These are phyloP conservation scores for Brassica rapa DNA, from an alignment of 345 rosid species.

Conservation along the genomic window DNA sequence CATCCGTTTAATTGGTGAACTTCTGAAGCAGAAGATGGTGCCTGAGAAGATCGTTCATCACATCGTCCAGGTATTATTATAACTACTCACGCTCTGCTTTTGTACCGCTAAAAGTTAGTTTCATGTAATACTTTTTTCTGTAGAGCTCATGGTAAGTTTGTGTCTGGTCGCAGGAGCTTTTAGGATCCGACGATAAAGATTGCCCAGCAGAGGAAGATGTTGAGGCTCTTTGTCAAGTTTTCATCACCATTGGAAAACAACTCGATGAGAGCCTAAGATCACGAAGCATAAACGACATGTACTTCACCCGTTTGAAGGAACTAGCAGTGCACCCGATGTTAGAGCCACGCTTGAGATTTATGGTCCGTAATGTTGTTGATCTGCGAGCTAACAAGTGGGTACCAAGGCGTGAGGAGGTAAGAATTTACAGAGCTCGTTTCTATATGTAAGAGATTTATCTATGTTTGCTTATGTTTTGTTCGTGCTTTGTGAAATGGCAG, in stretches of 20 bases:
- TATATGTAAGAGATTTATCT: background rate
- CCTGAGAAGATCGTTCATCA: slow-evolving; percentile 93
- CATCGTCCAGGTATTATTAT: slow-evolving; percentile 64
- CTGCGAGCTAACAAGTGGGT: slow-evolving; percentile 79
- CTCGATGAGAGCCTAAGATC: slow-evolving; percentile 77
- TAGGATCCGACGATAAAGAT: slow-evolving; percentile 59
- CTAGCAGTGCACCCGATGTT: slow-evolving; percentile 63
- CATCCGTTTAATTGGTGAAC: slow-evolving; percentile 91
- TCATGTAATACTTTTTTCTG: background rate
- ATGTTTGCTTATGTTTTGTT: background rate
- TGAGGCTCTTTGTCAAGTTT: slow-evolving; percentile 87
- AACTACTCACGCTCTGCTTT: background rate
- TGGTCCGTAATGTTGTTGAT: slow-evolving; percentile 85
- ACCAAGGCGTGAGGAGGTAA: slow-evolving; percentile 95
- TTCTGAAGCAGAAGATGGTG: slow-evolving; percentile 93
- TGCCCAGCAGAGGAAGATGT: slow-evolving; percentile 92
- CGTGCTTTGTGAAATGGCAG: slow-evolving; percentile 43
- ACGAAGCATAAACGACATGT: slow-evolving; percentile 63
- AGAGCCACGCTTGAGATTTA: slow-evolving; percentile 67
- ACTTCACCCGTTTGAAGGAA: slow-evolving; percentile 66
- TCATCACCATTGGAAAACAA: slow-evolving; percentile 85
- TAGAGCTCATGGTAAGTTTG: slow-evolving; percentile 14
- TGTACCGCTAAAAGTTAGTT: background rate
- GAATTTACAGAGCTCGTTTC: background rate
- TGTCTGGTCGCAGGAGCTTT: slow-evolving; percentile 62